Base-by-base conservation (phyloP, 345 rosid genomes). In the Xanthoceras sorbifolium region DNA sequence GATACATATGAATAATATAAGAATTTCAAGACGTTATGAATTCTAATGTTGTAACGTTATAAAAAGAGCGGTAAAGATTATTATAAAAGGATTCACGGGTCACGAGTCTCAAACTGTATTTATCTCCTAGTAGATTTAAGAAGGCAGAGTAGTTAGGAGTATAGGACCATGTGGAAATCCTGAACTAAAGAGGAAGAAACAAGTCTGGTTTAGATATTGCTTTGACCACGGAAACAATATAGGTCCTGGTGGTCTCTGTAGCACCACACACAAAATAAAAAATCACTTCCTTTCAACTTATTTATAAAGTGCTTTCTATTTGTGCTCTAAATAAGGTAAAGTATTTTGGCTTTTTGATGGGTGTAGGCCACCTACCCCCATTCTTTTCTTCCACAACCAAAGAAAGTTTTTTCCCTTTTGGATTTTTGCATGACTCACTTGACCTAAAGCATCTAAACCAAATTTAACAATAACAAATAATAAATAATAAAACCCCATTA, bases 351-450 rank as follows among this genome's bases (percentile, higher is more conserved):
- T 82, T 89, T 82, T 67, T 17, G 67, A 61, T 7, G 14, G 17
- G 77, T 77, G 83, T 80, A 77, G 86, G 84, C 84, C 91, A 87
- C 71, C 85, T 73, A 82, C 65, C 71, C 72, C n/a, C n/a, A n/a
- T n/a, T n/a, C 68, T 81, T 78, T 65, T 76, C 50, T 67, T 71
- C 25, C 81, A 42, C 69, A 76, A 64, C 67, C 54, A 25, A 54
- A 65, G 46, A 71, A 65, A 38, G 38, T 7, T 29, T 55, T 70
- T 32, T 61, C 22, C 76, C 69, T 76, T 80, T 87, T 81, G 85
- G 86, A 81, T 64, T 83, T 71, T 82, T 74, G 87, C 84, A 66
- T 71, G 87, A 80, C 80, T 85, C 84, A 64, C 79, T 78, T 75
- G 86, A 89, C 86, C 83, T 86, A 72, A 83, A 63, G 82, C 85